These are phyloP conservation scores for Euclidium syriacum DNA, from an alignment of 345 rosid genomes.

Conservation along the genomic window DNA sequence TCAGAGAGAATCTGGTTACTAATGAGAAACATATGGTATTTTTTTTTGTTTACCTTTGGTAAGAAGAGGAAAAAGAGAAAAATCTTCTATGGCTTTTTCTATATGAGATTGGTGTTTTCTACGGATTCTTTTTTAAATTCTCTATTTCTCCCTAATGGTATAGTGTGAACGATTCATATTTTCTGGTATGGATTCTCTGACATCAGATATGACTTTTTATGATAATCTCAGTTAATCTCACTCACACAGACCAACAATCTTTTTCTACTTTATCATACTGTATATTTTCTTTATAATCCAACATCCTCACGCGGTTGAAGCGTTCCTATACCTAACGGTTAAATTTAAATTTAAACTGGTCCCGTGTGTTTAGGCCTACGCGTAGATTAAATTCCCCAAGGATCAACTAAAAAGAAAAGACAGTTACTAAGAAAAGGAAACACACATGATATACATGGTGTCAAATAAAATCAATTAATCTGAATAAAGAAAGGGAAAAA, in stretches of 20 bases:
- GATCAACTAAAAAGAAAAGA: too few relatives aligned
- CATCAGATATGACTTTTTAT: conserved; percentile 7
- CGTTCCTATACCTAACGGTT: too few relatives aligned
- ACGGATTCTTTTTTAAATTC: not conserved
- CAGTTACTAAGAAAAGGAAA: too few relatives aligned
- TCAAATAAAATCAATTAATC: too few relatives aligned
- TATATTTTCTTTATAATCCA: too few relatives aligned
- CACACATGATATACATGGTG: too few relatives aligned
- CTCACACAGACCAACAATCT: not conserved
- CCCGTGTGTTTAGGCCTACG: too few relatives aligned
- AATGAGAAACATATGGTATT: not conserved
- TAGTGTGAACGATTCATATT: conserved; percentile 8
- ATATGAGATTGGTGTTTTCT: conserved; percentile 14
- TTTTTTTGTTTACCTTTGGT: not conserved
- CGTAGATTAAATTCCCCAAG: too few relatives aligned
- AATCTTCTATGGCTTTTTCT: conserved; percentile 1
- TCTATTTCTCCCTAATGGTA: conserved; percentile 9
- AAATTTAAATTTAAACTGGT: too few relatives aligned
- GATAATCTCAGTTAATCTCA: conserved; percentile 10
- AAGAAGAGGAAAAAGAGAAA: not conserved
- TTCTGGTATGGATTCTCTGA: conserved; percentile 15
- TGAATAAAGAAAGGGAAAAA: too few relatives aligned
- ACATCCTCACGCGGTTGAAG: too few relatives aligned
- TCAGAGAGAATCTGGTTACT: conserved; percentile 13
- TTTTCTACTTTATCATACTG: not conserved